Percentiles rank a stretch among this genome's conserved stretches.
These are phyloP conservation scores for Aspergillus transmontanensis DNA, from an alignment of 2,329 filamentous ascomycete genomes.

Conservation along the genomic window DNA sequence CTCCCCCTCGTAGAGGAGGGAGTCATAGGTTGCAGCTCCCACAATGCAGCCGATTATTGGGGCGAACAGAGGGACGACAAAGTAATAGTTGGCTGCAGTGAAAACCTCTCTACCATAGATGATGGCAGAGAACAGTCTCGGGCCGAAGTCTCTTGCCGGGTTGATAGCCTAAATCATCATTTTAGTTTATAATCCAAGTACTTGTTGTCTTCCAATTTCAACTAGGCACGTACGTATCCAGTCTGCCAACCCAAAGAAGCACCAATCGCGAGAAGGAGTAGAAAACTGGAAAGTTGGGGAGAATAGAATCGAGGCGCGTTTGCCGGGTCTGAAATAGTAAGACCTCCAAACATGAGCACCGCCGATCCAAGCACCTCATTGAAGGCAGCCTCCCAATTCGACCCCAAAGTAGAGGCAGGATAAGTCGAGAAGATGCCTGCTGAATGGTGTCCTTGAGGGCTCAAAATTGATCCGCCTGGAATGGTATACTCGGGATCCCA, in stretches of 20 bases:
- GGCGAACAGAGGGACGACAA: slow-evolving; percentile 31
- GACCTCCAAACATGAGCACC: slow-evolving; percentile 33
- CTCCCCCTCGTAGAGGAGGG: slow-evolving; percentile 30
- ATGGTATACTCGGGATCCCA: slow-evolving; percentile 37
- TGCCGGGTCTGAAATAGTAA: slow-evolving; percentile 29
- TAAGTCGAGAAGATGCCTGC: slow-evolving; percentile 35
- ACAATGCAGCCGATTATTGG: slow-evolving; percentile 31
- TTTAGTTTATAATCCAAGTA: neutral
- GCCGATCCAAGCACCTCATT: slow-evolving; percentile 30
- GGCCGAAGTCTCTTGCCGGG: slow-evolving; percentile 34
- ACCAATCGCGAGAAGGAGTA: slow-evolving; percentile 33
- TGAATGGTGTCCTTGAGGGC: slow-evolving; percentile 30
- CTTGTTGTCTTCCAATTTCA: neutral
- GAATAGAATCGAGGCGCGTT: slow-evolving; percentile 30
- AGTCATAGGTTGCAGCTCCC: slow-evolving; percentile 31
- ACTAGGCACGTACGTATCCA: slow-evolving; percentile 31
- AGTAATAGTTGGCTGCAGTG: slow-evolving; percentile 30
- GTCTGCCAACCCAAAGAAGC: slow-evolving; percentile 37
- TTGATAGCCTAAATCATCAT: slow-evolving; percentile 30
- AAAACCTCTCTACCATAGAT: slow-evolving; percentile 35
- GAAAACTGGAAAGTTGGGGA: slow-evolving; percentile 29
- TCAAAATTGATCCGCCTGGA: slow-evolving; percentile 32
- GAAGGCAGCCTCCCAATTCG: slow-evolving; percentile 37
- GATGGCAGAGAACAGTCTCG: slow-evolving; percentile 33
- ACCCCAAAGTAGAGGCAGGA: slow-evolving; percentile 25